Evolutionary conservation across 768 basidiomycete genomes (phyloP), one percentile per base, ranked within the genome.

Genomic region (Boletus rex-veris): DNA sequence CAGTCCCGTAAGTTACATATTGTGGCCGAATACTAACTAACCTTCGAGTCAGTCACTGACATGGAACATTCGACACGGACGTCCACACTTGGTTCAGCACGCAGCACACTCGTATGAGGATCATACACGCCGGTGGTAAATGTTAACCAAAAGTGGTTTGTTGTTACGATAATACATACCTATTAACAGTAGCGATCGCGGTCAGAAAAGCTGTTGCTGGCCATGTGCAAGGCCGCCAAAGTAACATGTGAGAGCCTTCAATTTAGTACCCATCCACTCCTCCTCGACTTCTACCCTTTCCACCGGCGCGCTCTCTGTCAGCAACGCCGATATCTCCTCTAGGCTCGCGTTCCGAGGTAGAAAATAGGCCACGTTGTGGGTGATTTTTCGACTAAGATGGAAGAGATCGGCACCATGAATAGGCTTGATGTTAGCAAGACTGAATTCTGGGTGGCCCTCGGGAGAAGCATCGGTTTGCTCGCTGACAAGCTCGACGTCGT

Each of bases 201-300:
- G 35, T 47, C 58, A 80, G 58, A 84, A 91, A 55, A 85, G 60
- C 38, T 80, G 66, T 50, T 83, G 84, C 62, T 92, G 89, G 3
- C 86, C 88, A 21, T 70, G 68, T 9, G 73, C 88, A 40, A 98
- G 73, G 12, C 92, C 92, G 7, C 96, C 96, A 71, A 87, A 97
- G 69, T 97, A 96, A 67, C 91, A 94, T 1, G 92, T 97, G 48
- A 98, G 71, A 0, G 95, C 96, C 66, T 98, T 98, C 41, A 98
- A 71, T 74, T 96, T 96, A 10, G 77, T 77, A 3, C 92, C 88
- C 86, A 92, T 96, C 94, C 93, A 98, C 68, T 92, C 92, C 71
- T 98, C 96, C 66, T 98, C 94, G 7, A 98, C 80, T 70, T 98
- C 96, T 10, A 96, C 79, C 69, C 70, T 76, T 69, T 93, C 91